These are phyloP conservation scores for Penicillium sp. DNA, from an alignment of 2,329 filamentous ascomycete genomes.

Conservation along the genomic window DNA sequence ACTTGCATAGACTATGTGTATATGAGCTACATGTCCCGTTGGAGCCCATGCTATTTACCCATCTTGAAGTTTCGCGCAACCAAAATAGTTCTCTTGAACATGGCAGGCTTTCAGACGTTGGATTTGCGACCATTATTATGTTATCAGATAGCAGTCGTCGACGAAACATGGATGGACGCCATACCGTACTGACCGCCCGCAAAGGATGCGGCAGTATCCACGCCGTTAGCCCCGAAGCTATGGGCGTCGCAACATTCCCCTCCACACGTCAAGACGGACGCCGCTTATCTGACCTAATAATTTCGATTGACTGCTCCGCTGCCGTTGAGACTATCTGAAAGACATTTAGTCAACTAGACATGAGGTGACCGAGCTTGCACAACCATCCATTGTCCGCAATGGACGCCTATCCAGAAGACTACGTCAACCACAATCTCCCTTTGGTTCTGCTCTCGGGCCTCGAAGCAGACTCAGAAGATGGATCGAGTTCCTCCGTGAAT, in stretches of 20 bases:
- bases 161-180: not conserved
- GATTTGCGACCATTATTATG: no score
- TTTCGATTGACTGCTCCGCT: no score
- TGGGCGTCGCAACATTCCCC: not conserved
- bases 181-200: not conserved
- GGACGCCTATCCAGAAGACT: conserved; percentile 57
- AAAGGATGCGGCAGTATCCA: not conserved
- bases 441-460: conserved; percentile 80
- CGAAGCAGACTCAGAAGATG: conserved; percentile 40
- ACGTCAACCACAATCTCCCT: conserved; percentile 82
- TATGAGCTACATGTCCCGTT: no score
- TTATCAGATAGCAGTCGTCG: no score
- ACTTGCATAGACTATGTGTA: no score
- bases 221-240: no score
- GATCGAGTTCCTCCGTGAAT: conserved; percentile 32
- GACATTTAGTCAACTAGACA: conserved; percentile 24
- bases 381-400: conserved; percentile 37
- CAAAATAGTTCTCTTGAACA: no score
- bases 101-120: no score
- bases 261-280: not conserved
- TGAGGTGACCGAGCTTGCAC: conserved; percentile 33
- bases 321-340: no score
- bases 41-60: no score
- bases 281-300: not conserved
- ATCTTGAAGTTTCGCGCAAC: no score